Percentiles rank a stretch among this genome's conserved stretches.
Evolutionary conservation across 2,329 filamentous ascomycete species (phyloP).

Genomic region (Penicillium sclerotigenum): DNA sequence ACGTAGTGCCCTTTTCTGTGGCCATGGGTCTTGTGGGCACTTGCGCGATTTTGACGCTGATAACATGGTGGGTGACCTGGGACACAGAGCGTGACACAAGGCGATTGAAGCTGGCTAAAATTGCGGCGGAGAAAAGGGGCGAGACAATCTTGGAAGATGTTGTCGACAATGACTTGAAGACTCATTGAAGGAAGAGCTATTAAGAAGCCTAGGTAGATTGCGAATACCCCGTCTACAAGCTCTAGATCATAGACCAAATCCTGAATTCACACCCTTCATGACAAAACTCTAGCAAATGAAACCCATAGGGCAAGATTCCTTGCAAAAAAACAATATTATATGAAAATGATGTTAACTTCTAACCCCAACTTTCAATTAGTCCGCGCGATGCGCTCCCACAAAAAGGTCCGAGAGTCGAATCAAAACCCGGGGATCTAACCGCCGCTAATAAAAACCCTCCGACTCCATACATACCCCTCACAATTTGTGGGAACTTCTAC

Average conservation of each 20-base stretch:
- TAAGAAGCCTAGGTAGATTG: background rate
- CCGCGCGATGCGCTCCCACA: background rate
- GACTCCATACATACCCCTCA: conserved; percentile 6
- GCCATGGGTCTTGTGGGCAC: conserved; percentile 47
- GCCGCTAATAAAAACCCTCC: conserved; percentile 15
- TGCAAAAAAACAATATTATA: background rate
- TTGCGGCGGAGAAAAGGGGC: conserved; percentile 42
- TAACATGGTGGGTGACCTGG: conserved; percentile 49
- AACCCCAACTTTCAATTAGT: background rate
- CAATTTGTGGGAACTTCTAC: background rate
- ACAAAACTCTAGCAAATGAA: background rate
- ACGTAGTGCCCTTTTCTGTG: conserved; percentile 44
- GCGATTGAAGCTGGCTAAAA: conserved; percentile 42
- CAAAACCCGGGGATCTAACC: conserved; percentile 2
- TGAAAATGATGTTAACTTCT: background rate
- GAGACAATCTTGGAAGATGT: conserved; percentile 47
- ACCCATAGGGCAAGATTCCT: background rate
- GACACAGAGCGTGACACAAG: conserved; percentile 47
- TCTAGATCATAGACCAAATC: background rate
- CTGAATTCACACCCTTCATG: too few relatives aligned
- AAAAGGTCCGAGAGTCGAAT: conserved; percentile 13
- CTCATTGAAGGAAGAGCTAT: background rate
- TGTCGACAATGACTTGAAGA: conserved; percentile 38
- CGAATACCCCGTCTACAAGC: background rate
- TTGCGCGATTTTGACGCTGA: conserved; percentile 42